Evolutionary conservation across 345 rosid species (phyloP), one percentile per base, ranked within the genome.

Genomic region (Salix dunnii): DNA sequence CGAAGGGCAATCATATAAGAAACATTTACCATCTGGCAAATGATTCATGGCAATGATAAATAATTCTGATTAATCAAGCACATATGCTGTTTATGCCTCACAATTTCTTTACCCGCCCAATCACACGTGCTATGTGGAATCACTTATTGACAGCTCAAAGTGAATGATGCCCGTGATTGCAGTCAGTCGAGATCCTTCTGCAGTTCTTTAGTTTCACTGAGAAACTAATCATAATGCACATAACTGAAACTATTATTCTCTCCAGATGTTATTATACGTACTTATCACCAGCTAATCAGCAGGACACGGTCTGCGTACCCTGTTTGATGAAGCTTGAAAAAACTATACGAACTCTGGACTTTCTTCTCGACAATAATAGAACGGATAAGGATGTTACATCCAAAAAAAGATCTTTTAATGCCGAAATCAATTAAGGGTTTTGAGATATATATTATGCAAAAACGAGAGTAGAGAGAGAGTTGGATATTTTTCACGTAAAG

Each of bases 61-160:
- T 66, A 58, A 58, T n/a, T 4, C 63, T 9, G 27, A 58, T 67
- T n/a, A 74, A 73, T 58, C 20, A 48, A 73, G 62, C 66, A 68
- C 53, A 28, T 28, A 3, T 55, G 31, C 67, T 30, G 28, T 67
- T 77, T 16, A 31, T 70, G 72, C 58, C 43, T 64, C 76, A 46
- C n/a, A 23, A 1, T 6, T 73, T 53, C 42, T 16, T 62, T 17
- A 11, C 28, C 60, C 65, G 2, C 10, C 58, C 65, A 79, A 55
- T 79, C 81, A 79, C 88, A 84, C 85, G 86, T 81, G 87, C 82
- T 74, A 68, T 16, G 16, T 14, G 55, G 82, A 76, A 72, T 81
- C 81, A 42, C 75, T 74, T 38, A 25, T 12, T 55, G 55, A 66
- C 74, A 33, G 53, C 10, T 46, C 63, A 28, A 66, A 62, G 49